A percentile compares a stretch with the other conserved stretches of the same genome.
phyloP scores from a whole-genome alignment of 139 green algal species.

The Picochlorum sp. region DNA sequence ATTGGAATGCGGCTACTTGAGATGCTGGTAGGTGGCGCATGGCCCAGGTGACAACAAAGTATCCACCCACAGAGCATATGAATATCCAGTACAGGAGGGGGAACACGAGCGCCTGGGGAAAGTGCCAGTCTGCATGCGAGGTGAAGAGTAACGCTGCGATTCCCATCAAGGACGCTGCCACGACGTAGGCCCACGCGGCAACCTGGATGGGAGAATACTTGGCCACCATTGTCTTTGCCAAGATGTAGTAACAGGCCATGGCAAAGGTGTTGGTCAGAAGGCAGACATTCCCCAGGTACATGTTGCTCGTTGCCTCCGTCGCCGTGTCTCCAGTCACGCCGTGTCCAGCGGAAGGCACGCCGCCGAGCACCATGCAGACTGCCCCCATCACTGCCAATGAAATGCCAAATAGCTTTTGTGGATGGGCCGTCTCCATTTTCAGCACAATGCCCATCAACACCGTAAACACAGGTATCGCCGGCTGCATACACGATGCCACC shows the following conservation, averaged over 20 bases:
- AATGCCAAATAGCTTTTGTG: slow-evolving; percentile 57
- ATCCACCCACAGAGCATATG: slow-evolving; percentile 50
- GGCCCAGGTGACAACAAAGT: slow-evolving; percentile 52
- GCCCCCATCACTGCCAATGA: slow-evolving; percentile 39
- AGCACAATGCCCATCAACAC: slow-evolving; percentile 43
- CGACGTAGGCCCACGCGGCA: slow-evolving; percentile 56
- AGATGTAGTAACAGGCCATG: slow-evolving; percentile 46
- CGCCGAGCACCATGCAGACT: slow-evolving; percentile 40
- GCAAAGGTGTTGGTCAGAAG: slow-evolving; percentile 47
- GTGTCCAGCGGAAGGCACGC: background rate
- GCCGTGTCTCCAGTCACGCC: background rate
- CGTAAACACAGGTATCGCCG: slow-evolving; percentile 58
- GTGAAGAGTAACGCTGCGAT: slow-evolving; percentile 25
- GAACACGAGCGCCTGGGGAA: slow-evolving; percentile 22
- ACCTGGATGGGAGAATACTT: slow-evolving; percentile 24
- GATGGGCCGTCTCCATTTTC: slow-evolving; percentile 28
- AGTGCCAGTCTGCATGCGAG: slow-evolving; percentile 19
- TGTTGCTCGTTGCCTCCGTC: background rate
- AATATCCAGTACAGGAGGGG: slow-evolving; percentile 57
- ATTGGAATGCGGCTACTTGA: slow-evolving; percentile 61
- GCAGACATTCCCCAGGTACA: slow-evolving; percentile 38
- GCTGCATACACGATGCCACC: slow-evolving; percentile 66
- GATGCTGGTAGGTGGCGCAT: slow-evolving; percentile 46
- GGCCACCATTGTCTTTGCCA: slow-evolving; percentile 35
- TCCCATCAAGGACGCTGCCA: slow-evolving; percentile 27